Base-by-base conservation (phyloP, 768 basidiomycete species). In the Suillus variegatus region DNA sequence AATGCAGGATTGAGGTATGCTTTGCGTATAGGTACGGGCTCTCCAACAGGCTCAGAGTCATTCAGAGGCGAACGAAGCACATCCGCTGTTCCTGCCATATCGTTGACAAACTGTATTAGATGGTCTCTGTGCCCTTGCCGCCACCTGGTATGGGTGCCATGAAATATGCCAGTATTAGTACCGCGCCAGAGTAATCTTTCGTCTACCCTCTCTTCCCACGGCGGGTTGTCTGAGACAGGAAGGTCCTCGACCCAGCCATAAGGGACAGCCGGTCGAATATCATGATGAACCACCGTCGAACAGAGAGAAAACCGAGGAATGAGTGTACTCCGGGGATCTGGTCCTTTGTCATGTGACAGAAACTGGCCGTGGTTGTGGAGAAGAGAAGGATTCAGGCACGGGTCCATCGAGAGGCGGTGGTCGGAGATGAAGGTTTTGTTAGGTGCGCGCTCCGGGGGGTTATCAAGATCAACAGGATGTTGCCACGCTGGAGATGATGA, bases 121-220 rank as follows among this genome's bases (percentile, higher is more conserved):
- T 81, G 76, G 25, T 80, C 72, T 0, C 89, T 77, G 63, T 90
- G 89, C 6, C 81, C 78, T 25, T 79, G 70, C 67, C 73, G 62
- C 89, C 89, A 90, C 6, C 77, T 76, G 9, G 81, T 76, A 1
- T 68, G 62, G 2, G 71, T 63, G 16, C 75, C 70, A 43, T 84
- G 81, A 61, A 69, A 77, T 22, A 86, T 89, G 12, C 92, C 92
- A 0, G 92, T 92, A 54, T 86, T 90, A 49, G 85, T 85, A 4
- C 92, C 92, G 47, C 92, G 81, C 92, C 92, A 93, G 47, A 86
- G 79, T 20, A 92, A 68, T 4, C 85, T 78, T 65, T 89, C 85
- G 71, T 90, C 84, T 1, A 76, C 36, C 77, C 89, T 93, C 40
- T 84, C 80, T 18, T 87, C 84, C 85, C 89, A 94, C 0, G 80